A percentile compares a stretch with the other conserved stretches of the same genome.
Evolutionary conservation across 2,329 filamentous ascomycete species (phyloP).

Genomic region (Colletotrichum cuscutae): DNA sequence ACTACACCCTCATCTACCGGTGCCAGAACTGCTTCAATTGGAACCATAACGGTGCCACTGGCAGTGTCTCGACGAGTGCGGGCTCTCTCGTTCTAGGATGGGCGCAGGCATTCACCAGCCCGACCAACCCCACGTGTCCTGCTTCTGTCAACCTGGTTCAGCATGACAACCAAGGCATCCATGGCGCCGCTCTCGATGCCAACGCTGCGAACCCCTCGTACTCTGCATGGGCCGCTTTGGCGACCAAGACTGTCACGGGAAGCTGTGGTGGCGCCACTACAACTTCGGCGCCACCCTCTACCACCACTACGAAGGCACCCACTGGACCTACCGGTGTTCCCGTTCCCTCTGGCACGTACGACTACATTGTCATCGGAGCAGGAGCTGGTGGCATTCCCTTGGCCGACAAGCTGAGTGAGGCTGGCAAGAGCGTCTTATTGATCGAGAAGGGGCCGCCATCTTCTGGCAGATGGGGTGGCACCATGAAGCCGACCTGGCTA

Average conservation of each 20-base stretch:
- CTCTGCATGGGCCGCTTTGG: constrained; percentile 54
- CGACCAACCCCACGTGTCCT: constrained; percentile 53
- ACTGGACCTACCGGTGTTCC: constrained; percentile 46
- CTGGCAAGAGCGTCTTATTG: constrained; percentile 72
- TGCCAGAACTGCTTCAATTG: constrained; percentile 68
- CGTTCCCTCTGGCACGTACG: constrained; percentile 54
- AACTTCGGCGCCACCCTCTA: constrained; percentile 38
- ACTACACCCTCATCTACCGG: constrained; percentile 73
- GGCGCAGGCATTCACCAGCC: constrained; percentile 60
- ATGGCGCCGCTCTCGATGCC: constrained; percentile 54
- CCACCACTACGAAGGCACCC: constrained; percentile 31
- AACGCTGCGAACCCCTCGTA: constrained; percentile 53
- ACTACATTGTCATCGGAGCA: constrained; percentile 73
- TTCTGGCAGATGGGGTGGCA: constrained; percentile 73
- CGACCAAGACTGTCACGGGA: constrained; percentile 51
- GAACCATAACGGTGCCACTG: constrained; percentile 58
- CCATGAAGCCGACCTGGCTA: constrained; percentile 70
- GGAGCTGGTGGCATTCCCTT: constrained; percentile 70
- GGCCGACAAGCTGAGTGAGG: constrained; percentile 71
- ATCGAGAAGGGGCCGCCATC: constrained; percentile 70
- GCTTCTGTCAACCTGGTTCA: constrained; percentile 58
- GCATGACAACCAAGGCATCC: constrained; percentile 64
- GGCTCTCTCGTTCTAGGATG: constrained; percentile 63
- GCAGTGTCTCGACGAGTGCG: constrained; percentile 54
- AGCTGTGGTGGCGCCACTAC: constrained; percentile 46